These are phyloP conservation scores for Avicennia marina DNA, from an alignment of 257 asterid species.

Conservation along the genomic window DNA sequence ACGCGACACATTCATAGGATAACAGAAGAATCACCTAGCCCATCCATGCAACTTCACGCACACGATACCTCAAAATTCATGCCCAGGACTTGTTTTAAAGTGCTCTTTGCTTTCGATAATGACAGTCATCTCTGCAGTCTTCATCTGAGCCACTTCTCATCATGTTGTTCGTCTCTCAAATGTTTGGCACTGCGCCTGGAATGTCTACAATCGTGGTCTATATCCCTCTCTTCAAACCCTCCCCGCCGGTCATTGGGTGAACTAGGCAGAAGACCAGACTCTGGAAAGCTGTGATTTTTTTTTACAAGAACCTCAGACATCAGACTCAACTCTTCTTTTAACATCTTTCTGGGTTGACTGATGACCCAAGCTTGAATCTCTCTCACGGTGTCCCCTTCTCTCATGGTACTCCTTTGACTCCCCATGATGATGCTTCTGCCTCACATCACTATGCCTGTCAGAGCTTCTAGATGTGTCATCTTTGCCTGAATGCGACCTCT, in stretches of 20 bases:
- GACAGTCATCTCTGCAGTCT: slow-evolving; percentile 28
- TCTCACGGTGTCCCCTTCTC: slow-evolving; percentile 35
- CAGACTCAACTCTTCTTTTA: slow-evolving; percentile 27
- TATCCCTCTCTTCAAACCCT: slow-evolving; percentile 25
- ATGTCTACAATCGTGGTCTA: slow-evolving; percentile 22
- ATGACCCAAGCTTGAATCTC: slow-evolving; percentile 47
- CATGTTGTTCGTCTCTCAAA: slow-evolving; percentile 24
- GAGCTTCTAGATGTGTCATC: slow-evolving; percentile 37
- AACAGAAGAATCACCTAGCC: slow-evolving; percentile 32
- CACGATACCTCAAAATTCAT: slow-evolving; percentile 34
- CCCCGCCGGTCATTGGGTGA: slow-evolving; percentile 28
- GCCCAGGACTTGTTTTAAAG: slow-evolving; percentile 31
- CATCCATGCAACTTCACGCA: slow-evolving; percentile 27
- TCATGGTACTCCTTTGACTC: slow-evolving; percentile 43
- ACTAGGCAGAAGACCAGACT: slow-evolving; percentile 17
- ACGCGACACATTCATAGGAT: slow-evolving; percentile 42
- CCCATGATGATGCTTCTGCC: slow-evolving; percentile 37
- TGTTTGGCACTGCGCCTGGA: slow-evolving; percentile 27
- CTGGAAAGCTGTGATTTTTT: slow-evolving; percentile 21
- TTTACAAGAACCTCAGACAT: slow-evolving; percentile 24
- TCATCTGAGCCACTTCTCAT: slow-evolving; percentile 25
- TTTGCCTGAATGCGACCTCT: slow-evolving; percentile 45
- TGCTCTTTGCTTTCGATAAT: slow-evolving; percentile 36
- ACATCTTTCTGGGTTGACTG: slow-evolving; percentile 29
- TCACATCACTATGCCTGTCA: slow-evolving; percentile 35